phyloP scores from a whole-genome alignment of 2,329 filamentous ascomycete genomes.

The Emmonsia crescens region DNA sequence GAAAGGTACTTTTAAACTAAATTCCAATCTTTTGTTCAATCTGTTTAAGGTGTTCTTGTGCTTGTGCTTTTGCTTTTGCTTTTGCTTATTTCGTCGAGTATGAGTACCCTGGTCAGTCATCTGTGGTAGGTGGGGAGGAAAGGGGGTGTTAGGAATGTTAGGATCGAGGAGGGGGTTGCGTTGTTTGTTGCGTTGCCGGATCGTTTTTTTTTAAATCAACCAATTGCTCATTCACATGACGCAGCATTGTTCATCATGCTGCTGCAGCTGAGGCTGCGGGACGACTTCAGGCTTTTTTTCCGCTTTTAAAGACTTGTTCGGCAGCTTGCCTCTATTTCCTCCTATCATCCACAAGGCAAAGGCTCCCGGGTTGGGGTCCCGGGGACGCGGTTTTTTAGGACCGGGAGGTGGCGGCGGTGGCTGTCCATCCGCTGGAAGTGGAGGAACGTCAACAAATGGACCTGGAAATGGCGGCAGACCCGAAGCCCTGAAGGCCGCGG shows the following conservation, averaged over 20 bases:
- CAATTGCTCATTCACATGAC: constrained; percentile 19
- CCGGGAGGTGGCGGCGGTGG: constrained; percentile 14
- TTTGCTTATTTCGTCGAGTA: neutral
- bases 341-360: constrained; percentile 38
- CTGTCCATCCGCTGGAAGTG: constrained; percentile 2
- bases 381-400: constrained; percentile 23
- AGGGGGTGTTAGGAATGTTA: neutral
- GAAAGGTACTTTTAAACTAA: neutral
- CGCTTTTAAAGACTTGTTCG: constrained; percentile 34
- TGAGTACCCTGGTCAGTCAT: neutral
- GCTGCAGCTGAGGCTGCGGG: constrained; percentile 10
- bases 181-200: neutral
- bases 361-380: constrained; percentile 22
- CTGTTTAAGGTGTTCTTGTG: neutral
- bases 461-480: constrained; percentile 10
- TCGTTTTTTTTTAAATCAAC: neutral
- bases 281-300: constrained; percentile 36
- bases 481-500: constrained; percentile 3
- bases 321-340: constrained; percentile 20
- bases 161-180: neutral
- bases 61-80: neutral
- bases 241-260: constrained; percentile 22
- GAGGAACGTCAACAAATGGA: constrained; percentile 7
- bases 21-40: neutral
- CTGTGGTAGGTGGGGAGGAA: neutral